These are phyloP conservation scores for Exophiala mesophila DNA, from an alignment of 2,329 filamentous ascomycete genomes.

Conservation along the genomic window DNA sequence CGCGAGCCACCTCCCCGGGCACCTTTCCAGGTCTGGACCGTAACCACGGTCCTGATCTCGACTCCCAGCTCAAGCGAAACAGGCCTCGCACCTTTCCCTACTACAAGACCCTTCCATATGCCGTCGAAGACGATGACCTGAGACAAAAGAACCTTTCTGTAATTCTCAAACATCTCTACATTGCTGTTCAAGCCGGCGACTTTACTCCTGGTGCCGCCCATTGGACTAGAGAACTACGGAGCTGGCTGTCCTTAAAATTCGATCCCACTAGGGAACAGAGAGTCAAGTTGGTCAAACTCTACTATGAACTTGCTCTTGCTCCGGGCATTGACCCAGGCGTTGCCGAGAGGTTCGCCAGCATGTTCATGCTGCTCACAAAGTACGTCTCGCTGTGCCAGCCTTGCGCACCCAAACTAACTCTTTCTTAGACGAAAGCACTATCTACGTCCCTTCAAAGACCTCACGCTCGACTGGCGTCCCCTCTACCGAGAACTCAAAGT, in stretches of 20 bases:
- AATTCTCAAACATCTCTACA: conserved; percentile 90
- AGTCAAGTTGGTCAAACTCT: conserved; percentile 78
- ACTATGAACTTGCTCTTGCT: conserved; percentile 88
- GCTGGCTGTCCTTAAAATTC: conserved; percentile 95
- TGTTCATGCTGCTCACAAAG: conserved; percentile 96
- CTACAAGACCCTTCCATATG: conserved; percentile 82
- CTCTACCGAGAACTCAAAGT: conserved; percentile 89
- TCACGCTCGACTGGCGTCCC: conserved; percentile 89
- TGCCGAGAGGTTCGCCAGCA: conserved; percentile 87
- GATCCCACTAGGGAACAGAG: conserved; percentile 83
- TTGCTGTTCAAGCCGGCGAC: conserved; percentile 85
- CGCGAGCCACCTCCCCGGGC: conserved; percentile 80
- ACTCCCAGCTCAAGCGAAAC: conserved; percentile 61
- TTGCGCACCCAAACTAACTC: no score
- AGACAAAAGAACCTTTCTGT: conserved; percentile 74
- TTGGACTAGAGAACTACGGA: conserved; percentile 93
- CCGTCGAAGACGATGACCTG: conserved; percentile 72
- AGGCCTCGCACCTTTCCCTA: conserved; percentile 88
- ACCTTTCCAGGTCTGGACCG: conserved; percentile 45
- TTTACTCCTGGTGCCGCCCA: conserved; percentile 90
- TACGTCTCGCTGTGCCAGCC: no score
- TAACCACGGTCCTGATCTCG: conserved; percentile 44
- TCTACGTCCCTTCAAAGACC: conserved; percentile 79
- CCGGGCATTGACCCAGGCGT: conserved; percentile 79
- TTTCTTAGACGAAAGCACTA: conserved; percentile 86